Base-by-base conservation (phyloP, 805 yeast genomes). In the Monosporozyma aquatica region DNA sequence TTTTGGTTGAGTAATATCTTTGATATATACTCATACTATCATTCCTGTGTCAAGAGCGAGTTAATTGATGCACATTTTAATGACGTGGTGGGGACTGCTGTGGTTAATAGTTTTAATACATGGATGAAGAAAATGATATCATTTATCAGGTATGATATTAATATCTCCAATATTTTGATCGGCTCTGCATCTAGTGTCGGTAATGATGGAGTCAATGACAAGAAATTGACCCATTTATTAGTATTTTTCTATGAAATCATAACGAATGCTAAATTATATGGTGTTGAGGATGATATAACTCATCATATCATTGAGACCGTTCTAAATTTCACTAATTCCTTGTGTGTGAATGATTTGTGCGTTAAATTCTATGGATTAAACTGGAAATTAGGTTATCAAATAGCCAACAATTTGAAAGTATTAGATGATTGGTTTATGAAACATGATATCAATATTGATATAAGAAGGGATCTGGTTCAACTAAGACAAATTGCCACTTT, bases 141-240 rank as follows among this genome's bases (percentile, higher is more conserved):
- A 15, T 33, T 6, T 13, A 25, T 47, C 4, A 40, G 28, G 20
- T 38, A 43, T 21, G 40, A 47, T 13, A 38, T 28, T 11, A 42
- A 37, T 7, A 22, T 47, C 7, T 47, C 50, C 2, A 40, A 41
- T 22, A 38, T 40, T 11, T 6, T 47, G 11, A n/a, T 47, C 9
- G 50, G 50, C 3, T 39, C 44, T 9, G 40, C 47, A 11, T 27
- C 36, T 1, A 37, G 37, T 21, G 15, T 35, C n/a, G 26, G 23
- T 14, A 18, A 28, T 15, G 42, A 22, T 5, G 23, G 18, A 2
- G 28, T 10, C 8, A 38, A 29, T 32, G 82, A 79, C 52, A 82
- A 79, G 64, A 85, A 82, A 65, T 89, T 92, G 97, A 97, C 92
- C 64, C 95, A 89, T 59, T 75, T 92, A 46, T 68, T 92, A 53